Conservation (phyloP, 2,329 filamentous ascomycete genomes). For the Tympanopsis confertula region DNA sequence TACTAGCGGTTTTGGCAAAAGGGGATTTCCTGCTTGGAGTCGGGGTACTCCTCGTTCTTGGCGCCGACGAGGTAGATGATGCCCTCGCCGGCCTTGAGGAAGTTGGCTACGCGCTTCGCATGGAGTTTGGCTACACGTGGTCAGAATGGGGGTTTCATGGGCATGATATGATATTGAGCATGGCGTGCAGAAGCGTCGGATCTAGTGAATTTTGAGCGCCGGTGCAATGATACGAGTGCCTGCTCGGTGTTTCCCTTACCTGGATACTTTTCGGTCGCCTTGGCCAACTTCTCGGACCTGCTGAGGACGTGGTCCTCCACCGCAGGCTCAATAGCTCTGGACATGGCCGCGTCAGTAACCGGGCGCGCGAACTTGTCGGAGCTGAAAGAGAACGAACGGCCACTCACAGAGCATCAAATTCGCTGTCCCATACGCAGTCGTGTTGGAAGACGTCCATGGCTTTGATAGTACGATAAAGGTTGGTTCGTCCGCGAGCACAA, state of each 20-base stretch:
- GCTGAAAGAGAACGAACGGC: background rate
- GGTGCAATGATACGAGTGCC: background rate
- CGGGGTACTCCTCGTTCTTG: constrained; percentile 36
- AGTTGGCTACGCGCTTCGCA: constrained; percentile 40
- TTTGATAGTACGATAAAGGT: no score
- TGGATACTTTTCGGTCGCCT: background rate
- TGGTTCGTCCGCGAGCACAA: no score
- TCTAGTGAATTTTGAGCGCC: background rate
- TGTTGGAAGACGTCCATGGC: constrained; percentile 16
- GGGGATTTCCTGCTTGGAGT: constrained; percentile 42
- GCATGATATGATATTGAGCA: background rate
- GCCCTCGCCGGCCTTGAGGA: constrained; percentile 34
- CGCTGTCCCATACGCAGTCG: constrained; percentile 32
- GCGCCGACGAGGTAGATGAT: constrained; percentile 45
- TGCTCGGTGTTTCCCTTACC: background rate
- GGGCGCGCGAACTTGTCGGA: background rate
- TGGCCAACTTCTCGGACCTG: background rate
- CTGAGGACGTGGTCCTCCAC: no score
- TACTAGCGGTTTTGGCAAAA: constrained; percentile 50
- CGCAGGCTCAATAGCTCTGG: background rate
- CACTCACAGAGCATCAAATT: constrained; percentile 42
- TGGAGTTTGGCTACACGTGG: constrained; percentile 36
- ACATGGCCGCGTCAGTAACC: background rate
- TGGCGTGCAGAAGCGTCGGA: background rate
- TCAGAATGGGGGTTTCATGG: background rate